Evolutionary conservation across 352 stramenopile species (phyloP), one percentile per base, ranked within the genome.

Genomic region (Phytophthora europaea): DNA sequence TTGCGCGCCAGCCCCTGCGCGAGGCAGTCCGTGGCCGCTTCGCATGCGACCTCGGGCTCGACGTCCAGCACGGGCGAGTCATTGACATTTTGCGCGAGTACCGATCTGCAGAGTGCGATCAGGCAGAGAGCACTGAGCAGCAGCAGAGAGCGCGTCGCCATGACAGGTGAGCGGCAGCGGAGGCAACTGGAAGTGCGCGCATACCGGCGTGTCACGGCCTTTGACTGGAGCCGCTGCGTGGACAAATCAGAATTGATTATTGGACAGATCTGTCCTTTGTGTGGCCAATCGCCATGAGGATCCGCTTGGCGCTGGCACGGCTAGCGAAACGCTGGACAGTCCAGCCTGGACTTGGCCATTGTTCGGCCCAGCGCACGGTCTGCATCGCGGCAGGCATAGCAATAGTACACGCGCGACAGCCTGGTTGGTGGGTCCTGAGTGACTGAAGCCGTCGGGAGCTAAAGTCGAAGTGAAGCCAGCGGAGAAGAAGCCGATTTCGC

Each of bases 11-110:
- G 52, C 6, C 79, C 83, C 43, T 79, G 64, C 13, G 77, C 75
- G 33, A 83, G 34, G 67, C 86, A 93, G 65, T 93, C 86, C 12
- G 78, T 62, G 31, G 84, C 70, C 22, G 73, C 73, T 22, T 90
- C 76, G 55, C 86, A 93, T 13, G 48, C 34, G 33, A 74, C 48
- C 12, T 80, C 55, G 10, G 40, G n/a, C 40, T 80, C 61, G 28
- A 80, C 61, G 60, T 80, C 62, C 61, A 80, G 52, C 64, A 80
- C 59, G 31, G 67, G 67, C 26, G 70, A 81, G 36, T 84, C 77
- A 43, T 84, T 72, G 20, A 78, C 67, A 63, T 77, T 59, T 50
- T 78, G 70, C 20, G 77, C 76, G 8, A 59, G 10, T 10, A 33
- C 34, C 9, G 40, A 15, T 51, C n/a, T 43, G 22, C 31, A 68